Evolutionary conservation across 1,284 basidiomycete species (phyloP).

Genomic region (Heterobasidion annosum): DNA sequence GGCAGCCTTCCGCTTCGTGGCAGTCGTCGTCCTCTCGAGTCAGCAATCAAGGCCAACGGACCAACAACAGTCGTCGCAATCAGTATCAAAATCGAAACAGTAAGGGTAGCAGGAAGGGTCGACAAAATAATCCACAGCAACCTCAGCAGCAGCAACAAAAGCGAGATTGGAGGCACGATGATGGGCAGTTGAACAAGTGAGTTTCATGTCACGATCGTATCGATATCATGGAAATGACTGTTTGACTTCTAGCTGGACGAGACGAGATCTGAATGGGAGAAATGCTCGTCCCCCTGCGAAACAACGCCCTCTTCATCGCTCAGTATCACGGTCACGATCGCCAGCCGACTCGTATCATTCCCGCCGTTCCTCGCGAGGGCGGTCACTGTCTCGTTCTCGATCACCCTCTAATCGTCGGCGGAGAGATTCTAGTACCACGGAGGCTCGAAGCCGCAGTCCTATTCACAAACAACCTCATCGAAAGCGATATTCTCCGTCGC

Average conservation of each 20-base stretch:
- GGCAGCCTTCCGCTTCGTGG: conserved; percentile 27
- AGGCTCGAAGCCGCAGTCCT: conserved; percentile 24
- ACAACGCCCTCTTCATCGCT: conserved; percentile 20
- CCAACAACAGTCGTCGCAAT: conserved; percentile 30
- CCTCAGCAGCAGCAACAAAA: conserved; percentile 23
- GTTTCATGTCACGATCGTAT: conserved; percentile 16
- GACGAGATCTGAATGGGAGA: conserved; percentile 22
- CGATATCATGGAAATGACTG: conserved; percentile 5
- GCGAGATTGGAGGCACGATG: conserved; percentile 56
- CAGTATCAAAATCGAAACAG: conserved; percentile 42
- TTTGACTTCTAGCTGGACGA: conserved; percentile 20
- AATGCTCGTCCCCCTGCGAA: conserved; percentile 18
- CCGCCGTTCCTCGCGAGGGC: conserved; percentile 53
- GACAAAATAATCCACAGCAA: conserved; percentile 19
- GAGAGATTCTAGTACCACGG: conserved; percentile 35
- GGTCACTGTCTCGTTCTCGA: conserved; percentile 52
- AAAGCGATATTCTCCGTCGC: conserved; percentile 21
- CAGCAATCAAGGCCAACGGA: conserved; percentile 21
- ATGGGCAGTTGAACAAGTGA: conserved; percentile 63
- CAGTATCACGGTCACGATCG: conserved; percentile 44
- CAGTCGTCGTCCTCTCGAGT: conserved; percentile 19
- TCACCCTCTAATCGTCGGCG: conserved; percentile 41
- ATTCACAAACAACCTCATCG: conserved; percentile 15
- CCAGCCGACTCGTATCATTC: conserved; percentile 55
- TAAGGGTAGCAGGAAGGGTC: conserved; percentile 20